Base-by-base conservation (phyloP, 768 basidiomycete species). In the Podaxis pistillaris region DNA sequence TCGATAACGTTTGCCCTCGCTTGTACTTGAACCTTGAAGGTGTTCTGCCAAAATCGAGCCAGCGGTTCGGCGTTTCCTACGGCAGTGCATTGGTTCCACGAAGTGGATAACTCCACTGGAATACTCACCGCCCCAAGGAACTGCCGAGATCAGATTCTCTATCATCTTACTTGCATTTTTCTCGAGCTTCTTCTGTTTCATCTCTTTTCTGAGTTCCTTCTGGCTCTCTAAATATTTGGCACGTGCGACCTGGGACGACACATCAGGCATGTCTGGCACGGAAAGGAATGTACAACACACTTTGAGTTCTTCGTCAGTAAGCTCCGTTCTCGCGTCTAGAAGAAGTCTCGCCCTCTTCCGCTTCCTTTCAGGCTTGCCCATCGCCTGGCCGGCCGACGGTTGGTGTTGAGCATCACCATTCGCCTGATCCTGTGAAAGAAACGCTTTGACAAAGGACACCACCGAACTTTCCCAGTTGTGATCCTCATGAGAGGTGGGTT, bases 231-330 rank as follows among this genome's bases (percentile, higher is more conserved):
- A 68, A 69, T 94, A 94, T 64, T 86, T 79, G 38, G 83, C 77
- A 30, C 92, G 82, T 26, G 89, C 85, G 62, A 78, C 73, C 88
- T 90, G 56, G 54, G 13, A 52, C 26, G 11, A 17, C 26, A 36
- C 19, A 49, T 46, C 8, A 51, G 17, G 61, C 51, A 55, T 63
- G 7, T 55, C 51, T 54, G 11, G 36, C 44, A 33, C 19, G 19
- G 33, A 28, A 22, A 54, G 51, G 51, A 30, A 49, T 51, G 19
- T 47, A 44, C 33, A 24, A 40, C 28, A 64, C 61, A 86, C 93
- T 78, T 88, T 89, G 49, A 94, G 77, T 73, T 94, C 91, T 3
- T 90, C 88, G 63, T 93, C 90, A 4, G 91, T 91, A 40, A 94
- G 75, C 70, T 94, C 93, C 4, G 86, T 94, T 63, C 90, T 81